These are phyloP conservation scores for Sphenostylis stenocarpa DNA, from an alignment of 306 rosid genomes.

Conservation along the genomic window DNA sequence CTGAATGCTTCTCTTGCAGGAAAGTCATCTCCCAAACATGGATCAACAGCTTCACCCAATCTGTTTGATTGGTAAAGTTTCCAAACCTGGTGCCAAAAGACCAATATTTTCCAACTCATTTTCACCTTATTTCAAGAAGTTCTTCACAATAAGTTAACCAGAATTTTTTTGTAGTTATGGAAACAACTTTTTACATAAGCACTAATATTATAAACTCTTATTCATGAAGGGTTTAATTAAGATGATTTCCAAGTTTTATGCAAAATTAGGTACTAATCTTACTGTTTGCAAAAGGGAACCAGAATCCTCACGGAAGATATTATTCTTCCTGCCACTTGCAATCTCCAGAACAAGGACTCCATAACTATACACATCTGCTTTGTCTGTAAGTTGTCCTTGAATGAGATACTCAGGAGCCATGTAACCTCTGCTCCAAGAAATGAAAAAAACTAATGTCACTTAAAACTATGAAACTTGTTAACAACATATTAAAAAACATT, in stretches of 20 bases:
- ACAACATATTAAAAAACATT: not conserved
- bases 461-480: not conserved
- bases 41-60: conserved; percentile 18
- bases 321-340: conserved; percentile 4
- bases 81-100: conserved; percentile 1
- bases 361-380: not conserved
- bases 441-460: not conserved
- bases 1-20: not conserved
- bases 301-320: conserved; percentile 15
- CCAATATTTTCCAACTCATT: not conserved
- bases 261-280: not conserved
- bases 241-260: not conserved
- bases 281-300: conserved; percentile 8
- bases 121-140: not conserved
- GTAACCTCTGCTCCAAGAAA: conserved; percentile 24
- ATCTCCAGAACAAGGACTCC: conserved; percentile 5
- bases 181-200: not conserved
- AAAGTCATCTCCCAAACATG: conserved; percentile 1
- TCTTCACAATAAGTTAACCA: not conserved
- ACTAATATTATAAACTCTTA: not conserved
- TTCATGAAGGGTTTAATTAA: not conserved
- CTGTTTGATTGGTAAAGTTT: not conserved
- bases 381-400: conserved; percentile 19
- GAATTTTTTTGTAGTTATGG: not conserved
- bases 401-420: conserved; percentile 20